A percentile compares a stretch with the other conserved stretches of the same genome.
Conservation (phyloP, 305 asterid species). For the Rubia tinctorum region DNA sequence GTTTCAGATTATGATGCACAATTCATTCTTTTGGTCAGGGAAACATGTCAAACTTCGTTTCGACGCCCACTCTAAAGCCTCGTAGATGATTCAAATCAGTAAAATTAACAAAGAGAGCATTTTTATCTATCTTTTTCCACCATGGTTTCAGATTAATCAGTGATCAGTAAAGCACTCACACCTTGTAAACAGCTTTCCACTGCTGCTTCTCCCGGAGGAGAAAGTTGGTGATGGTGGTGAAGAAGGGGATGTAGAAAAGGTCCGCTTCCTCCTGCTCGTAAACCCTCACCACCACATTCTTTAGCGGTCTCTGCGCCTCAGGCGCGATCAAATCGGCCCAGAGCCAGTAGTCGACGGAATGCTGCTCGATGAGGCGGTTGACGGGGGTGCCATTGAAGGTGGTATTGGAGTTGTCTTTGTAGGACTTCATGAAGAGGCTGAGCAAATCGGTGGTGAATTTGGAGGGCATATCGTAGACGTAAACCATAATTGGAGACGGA, state of each 20-base stretch:
- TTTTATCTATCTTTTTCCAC: no score
- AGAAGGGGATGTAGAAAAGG: constrained; percentile 93
- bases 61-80: not conserved
- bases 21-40: not conserved
- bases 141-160: no score
- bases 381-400: constrained; percentile 98
- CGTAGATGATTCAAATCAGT: not conserved
- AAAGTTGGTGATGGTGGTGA: constrained; percentile 78
- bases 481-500: constrained; percentile 52
- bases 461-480: constrained; percentile 84
- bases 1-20: not conserved
- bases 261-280: constrained; percentile 88
- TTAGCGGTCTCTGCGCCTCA: constrained; percentile 70
- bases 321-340: constrained; percentile 97
- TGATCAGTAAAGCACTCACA: constrained; percentile 65
- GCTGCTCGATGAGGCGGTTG: constrained; percentile 96
- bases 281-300: constrained; percentile 72
- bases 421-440: constrained; percentile 59
- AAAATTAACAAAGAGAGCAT: no score
- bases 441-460: constrained; percentile 93
- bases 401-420: constrained; percentile 60
- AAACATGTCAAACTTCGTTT: no score
- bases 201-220: constrained; percentile 88
- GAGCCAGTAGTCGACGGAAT: constrained; percentile 94
- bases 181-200: constrained; percentile 99